phyloP scores from a whole-genome alignment of 805 yeast genomes.

The Wickerhamomyces strasburgensis region DNA sequence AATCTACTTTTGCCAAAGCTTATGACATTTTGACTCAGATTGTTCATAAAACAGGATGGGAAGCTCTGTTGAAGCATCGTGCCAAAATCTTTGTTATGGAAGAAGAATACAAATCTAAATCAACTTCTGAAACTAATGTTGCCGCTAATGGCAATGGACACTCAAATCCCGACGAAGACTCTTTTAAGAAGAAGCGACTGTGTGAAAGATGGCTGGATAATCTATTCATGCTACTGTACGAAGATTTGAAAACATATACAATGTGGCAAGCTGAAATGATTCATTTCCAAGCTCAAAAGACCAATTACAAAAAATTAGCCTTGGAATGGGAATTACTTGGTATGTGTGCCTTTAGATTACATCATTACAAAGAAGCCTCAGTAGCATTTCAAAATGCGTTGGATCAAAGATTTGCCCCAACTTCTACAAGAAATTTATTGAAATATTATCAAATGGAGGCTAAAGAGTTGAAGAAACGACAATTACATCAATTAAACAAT shows the following conservation, averaged over 20 bases:
- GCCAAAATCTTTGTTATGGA: conserved; percentile 67
- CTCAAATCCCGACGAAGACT: conserved; percentile 25
- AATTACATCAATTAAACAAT: conserved; percentile 19
- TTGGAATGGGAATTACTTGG: conserved; percentile 94
- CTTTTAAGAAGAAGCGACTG: conserved; percentile 57
- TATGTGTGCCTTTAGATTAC: conserved; percentile 74
- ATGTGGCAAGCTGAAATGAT: conserved; percentile 90
- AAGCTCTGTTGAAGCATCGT: conserved; percentile 50
- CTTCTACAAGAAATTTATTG: conserved; percentile 69
- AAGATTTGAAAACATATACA: conserved; percentile 76
- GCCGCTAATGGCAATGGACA: conserved; percentile 2
- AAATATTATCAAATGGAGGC: conserved; percentile 54
- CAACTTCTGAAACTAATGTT: conserved; percentile 13
- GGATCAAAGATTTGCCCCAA: conserved; percentile 70
- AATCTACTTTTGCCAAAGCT: conserved; percentile 50
- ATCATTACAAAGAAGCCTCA: conserved; percentile 83
- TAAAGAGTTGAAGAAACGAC: conserved; percentile 23
- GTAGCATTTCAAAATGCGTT: conserved; percentile 76
- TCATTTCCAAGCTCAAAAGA: conserved; percentile 84
- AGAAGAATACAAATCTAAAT: conserved; percentile 46
- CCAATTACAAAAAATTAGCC: conserved; percentile 70
- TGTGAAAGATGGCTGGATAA: conserved; percentile 76
- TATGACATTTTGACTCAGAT: conserved; percentile 61
- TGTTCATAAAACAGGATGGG: conserved; percentile 72
- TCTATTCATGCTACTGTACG: conserved; percentile 61